phyloP scores from a whole-genome alignment of 2,329 filamentous ascomycete genomes.

The Trichoderma citrinoviride region DNA sequence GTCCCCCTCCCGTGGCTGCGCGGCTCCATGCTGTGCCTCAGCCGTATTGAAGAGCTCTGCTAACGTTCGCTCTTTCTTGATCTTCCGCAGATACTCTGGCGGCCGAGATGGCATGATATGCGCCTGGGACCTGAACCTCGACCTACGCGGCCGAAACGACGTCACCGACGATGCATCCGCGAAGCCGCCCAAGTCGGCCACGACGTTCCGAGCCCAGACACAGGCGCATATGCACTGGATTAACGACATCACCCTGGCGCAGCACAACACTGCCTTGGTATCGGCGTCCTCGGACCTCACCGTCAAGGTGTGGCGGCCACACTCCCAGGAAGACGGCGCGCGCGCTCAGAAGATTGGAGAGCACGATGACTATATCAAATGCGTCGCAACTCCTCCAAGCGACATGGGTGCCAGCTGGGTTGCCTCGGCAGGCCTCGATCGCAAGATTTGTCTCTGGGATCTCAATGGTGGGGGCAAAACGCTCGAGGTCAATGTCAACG shows the following conservation, averaged over 20 bases:
- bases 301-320: constrained; percentile 87
- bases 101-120: constrained; percentile 94
- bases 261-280: constrained; percentile 74
- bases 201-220: constrained; percentile 59
- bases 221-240: constrained; percentile 93
- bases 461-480: constrained; percentile 82
- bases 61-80: constrained; percentile 44
- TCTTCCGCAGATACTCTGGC: constrained; percentile 96
- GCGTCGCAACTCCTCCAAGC: constrained; percentile 69
- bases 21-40: background rate
- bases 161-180: constrained; percentile 33
- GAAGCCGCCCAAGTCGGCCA: constrained; percentile 42
- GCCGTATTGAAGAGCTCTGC: background rate
- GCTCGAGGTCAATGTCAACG: constrained; percentile 79
- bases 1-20: constrained; percentile 17
- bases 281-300: constrained; percentile 92
- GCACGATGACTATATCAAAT: constrained; percentile 96
- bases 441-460: constrained; percentile 92
- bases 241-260: constrained; percentile 82
- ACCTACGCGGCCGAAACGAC: constrained; percentile 47
- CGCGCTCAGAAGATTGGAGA: constrained; percentile 72
- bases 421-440: constrained; percentile 88
- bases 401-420: constrained; percentile 74
- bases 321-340: constrained; percentile 54
- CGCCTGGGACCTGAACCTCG: constrained; percentile 84